Evolutionary conservation across 2,329 filamentous ascomycete species (phyloP).

Genomic region (Periglandula ipomoeae): DNA sequence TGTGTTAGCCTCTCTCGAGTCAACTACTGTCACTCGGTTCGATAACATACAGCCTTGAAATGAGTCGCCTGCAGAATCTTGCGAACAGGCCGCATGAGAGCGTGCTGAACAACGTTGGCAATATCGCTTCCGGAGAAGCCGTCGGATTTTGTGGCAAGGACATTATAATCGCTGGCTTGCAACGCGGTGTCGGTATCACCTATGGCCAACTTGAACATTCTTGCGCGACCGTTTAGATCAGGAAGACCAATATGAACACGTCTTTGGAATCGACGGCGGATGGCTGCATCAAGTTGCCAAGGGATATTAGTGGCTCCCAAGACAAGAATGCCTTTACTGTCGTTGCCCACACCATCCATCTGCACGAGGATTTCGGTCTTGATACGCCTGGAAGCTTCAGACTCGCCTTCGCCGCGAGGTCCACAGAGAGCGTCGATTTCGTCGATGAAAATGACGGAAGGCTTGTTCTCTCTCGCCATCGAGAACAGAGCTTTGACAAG

Average conservation of each 20-base stretch:
- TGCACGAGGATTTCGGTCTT: slow-evolving; percentile 98
- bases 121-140: slow-evolving; percentile 97
- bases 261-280: slow-evolving; percentile 89
- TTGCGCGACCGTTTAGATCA: slow-evolving; percentile 76
- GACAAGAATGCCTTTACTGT: slow-evolving; percentile 87
- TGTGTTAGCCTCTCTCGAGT: slow-evolving; percentile 11
- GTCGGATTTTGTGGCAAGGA: slow-evolving; percentile 73
- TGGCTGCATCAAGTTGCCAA: slow-evolving; percentile 95
- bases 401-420: slow-evolving; percentile 87
- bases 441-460: slow-evolving; percentile 97
- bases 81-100: slow-evolving; percentile 92
- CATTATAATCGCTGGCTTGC: slow-evolving; percentile 65
- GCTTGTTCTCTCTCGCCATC: slow-evolving; percentile 97
- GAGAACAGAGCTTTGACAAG: slow-evolving; percentile 94
- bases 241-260: slow-evolving; percentile 93
- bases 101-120: slow-evolving; percentile 87
- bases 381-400: slow-evolving; percentile 92
- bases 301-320: slow-evolving; percentile 97
- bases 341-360: slow-evolving; percentile 97
- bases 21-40: neutral
- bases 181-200: slow-evolving; percentile 86
- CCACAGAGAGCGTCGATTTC: slow-evolving; percentile 96
- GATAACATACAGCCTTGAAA: slow-evolving; percentile 71
- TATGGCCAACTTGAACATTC: slow-evolving; percentile 93
- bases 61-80: slow-evolving; percentile 97